phyloP scores from a whole-genome alignment of 116 monocot genomes.

The Cymodocea nodosa region DNA sequence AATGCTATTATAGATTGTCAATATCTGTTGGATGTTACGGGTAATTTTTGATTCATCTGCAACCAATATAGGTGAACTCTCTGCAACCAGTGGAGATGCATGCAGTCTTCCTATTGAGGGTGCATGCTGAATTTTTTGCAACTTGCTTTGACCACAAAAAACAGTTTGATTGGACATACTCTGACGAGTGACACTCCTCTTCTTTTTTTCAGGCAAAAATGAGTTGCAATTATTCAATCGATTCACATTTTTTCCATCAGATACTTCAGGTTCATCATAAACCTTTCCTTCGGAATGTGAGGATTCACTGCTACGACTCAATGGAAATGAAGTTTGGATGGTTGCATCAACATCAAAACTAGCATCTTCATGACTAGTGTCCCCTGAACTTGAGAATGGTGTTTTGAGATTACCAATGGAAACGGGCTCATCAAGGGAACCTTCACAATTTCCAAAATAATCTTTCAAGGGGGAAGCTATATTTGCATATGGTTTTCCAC shows the following conservation, averaged over 20 bases:
- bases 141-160: background rate
- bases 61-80: constrained; percentile 1
- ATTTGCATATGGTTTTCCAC: background rate
- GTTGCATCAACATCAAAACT: background rate
- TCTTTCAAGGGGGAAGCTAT: background rate
- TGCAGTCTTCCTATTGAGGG: constrained; percentile 7
- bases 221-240: background rate
- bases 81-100: constrained; percentile 17
- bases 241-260: background rate
- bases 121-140: background rate
- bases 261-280: background rate
- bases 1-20: background rate
- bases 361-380: background rate
- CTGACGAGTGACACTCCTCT: background rate
- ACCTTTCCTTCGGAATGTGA: background rate
- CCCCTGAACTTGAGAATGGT: background rate
- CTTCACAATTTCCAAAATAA: background rate
- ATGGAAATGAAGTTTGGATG: background rate
- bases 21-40: background rate
- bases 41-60: background rate
- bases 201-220: background rate
- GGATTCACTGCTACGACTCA: background rate
- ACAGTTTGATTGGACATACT: background rate
- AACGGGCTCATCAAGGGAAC: constrained; percentile 1
- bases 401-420: background rate